phyloP scores from a whole-genome alignment of 2,329 filamentous ascomycete species.

The Colletotrichum destructivum region DNA sequence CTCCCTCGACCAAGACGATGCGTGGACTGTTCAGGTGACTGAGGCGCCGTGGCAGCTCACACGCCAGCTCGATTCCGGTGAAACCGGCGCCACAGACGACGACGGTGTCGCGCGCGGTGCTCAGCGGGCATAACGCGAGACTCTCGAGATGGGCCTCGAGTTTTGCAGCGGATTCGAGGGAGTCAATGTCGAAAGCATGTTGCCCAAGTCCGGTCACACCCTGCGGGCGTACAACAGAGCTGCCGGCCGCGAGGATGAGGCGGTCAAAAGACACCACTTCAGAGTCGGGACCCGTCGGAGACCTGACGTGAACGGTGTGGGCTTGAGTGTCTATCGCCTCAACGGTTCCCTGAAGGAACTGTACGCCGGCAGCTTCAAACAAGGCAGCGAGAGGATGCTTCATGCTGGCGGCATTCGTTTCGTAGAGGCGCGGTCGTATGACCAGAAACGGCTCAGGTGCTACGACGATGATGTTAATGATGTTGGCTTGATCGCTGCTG shows the following conservation, averaged over 20 bases:
- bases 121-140: constrained; percentile 46
- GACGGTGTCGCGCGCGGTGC: constrained; percentile 51
- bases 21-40: constrained; percentile 40
- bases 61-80: constrained; percentile 52
- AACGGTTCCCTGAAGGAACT: constrained; percentile 47
- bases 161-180: constrained; percentile 46
- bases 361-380: constrained; percentile 48
- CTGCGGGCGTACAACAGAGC: constrained; percentile 49
- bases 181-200: constrained; percentile 55
- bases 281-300: constrained; percentile 19
- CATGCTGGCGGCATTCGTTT: constrained; percentile 49
- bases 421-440: constrained; percentile 54
- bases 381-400: constrained; percentile 44
- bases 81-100: constrained; percentile 54
- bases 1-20: constrained; percentile 50
- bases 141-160: constrained; percentile 50
- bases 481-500: constrained; percentile 40
- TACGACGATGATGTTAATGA: constrained; percentile 51
- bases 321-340: constrained; percentile 43
- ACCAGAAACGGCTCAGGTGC: constrained; percentile 52
- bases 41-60: constrained; percentile 51
- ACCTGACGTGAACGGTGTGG: constrained; percentile 42
- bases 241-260: constrained; percentile 56
- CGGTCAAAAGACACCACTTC: constrained; percentile 49
- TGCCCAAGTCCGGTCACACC: constrained; percentile 50